Percentiles rank a stretch among this genome's conserved stretches.
Conservation (phyloP, 306 rosid species). For the Prunus armeniaca region DNA sequence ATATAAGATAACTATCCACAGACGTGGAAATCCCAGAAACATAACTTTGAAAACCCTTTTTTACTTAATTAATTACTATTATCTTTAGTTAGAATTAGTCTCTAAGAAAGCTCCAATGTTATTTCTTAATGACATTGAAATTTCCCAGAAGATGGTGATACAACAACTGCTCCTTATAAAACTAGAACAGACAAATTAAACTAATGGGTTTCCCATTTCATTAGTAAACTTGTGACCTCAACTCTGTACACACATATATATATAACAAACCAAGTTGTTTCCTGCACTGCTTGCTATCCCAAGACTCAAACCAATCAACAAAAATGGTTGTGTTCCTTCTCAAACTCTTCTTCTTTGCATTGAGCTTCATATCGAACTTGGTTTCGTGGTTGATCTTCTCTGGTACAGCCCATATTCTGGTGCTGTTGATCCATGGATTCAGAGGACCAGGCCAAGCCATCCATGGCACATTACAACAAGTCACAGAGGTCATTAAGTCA, state of each 20-base stretch:
- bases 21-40: too few species aligned
- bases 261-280: neutral
- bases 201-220: neutral
- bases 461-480: slow-evolving; percentile 30
- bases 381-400: slow-evolving; percentile 44
- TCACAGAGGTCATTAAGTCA: slow-evolving; percentile 28
- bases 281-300: neutral
- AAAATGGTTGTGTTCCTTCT: slow-evolving; percentile 38
- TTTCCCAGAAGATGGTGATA: slow-evolving; percentile 15
- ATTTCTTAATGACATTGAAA: neutral
- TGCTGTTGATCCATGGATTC: slow-evolving; percentile 39
- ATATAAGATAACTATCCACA: too few species aligned
- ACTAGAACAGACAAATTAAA: neutral
- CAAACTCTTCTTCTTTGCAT: slow-evolving; percentile 25
- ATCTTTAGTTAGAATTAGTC: neutral
- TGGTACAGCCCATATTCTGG: slow-evolving; percentile 29
- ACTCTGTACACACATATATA: neutral
- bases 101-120: neutral
- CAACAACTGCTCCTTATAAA: slow-evolving; percentile 6
- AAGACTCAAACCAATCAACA: slow-evolving; percentile 1
- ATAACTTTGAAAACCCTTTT: too few species aligned
- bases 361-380: slow-evolving; percentile 35
- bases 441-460: slow-evolving; percentile 29
- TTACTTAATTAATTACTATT: neutral
- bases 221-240: neutral